phyloP scores from a whole-genome alignment of 805 yeast genomes.

The Ogataea sp. region DNA sequence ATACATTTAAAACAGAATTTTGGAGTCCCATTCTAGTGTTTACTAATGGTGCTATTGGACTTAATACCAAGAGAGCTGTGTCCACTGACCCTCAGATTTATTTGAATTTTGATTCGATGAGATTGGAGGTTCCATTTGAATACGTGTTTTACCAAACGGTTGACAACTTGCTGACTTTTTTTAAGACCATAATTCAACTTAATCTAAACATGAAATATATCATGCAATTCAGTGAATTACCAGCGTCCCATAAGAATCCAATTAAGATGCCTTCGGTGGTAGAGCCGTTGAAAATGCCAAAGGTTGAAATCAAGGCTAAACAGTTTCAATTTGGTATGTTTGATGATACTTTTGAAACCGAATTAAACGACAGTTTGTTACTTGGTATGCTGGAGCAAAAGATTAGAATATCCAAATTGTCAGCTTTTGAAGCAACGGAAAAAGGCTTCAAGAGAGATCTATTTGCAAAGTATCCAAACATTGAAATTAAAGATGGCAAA shows the following conservation, averaged over 20 bases:
- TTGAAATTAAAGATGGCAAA: constrained; percentile 14
- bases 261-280: constrained; percentile 23
- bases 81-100: constrained; percentile 7
- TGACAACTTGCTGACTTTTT: constrained; percentile 70
- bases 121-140: constrained; percentile 55
- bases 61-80: constrained; percentile 1
- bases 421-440: constrained; percentile 16
- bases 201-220: constrained; percentile 16
- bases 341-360: constrained; percentile 85
- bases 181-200: constrained; percentile 61
- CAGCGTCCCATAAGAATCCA: constrained; percentile 24
- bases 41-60: constrained; percentile 9
- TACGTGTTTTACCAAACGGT: constrained; percentile 70
- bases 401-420: constrained; percentile 42
- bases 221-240: constrained; percentile 12
- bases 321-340: constrained; percentile 60
- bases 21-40: constrained; percentile 21
- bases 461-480: constrained; percentile 24
- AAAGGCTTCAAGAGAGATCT: constrained; percentile 12
- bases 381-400: constrained; percentile 62
- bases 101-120: constrained; percentile 10
- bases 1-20: constrained; percentile 15
- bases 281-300: constrained; percentile 44
- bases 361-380: constrained; percentile 55
- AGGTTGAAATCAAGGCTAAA: constrained; percentile 44